Evolutionary conservation across 805 yeast genomes (phyloP), one percentile per base, ranked within the genome.

Genomic region (Candida maltosa): DNA sequence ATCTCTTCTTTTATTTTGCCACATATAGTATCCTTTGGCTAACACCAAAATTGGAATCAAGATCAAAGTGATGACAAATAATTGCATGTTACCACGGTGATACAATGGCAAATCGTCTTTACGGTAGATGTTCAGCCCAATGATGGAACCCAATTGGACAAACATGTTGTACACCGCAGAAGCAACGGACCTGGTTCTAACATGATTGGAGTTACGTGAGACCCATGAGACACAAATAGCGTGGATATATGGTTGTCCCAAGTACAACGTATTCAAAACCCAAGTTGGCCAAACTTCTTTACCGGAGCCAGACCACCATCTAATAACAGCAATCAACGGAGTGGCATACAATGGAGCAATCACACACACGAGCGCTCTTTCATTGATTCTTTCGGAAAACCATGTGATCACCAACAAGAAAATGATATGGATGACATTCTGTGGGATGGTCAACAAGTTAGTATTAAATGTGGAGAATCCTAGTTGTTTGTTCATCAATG

Each of bases 151-250:
- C 0, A 76, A 62, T 49, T 83, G 88, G 1, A 75, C 76, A 51
- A 69, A 72, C 67, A 80, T 78, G 47, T 81, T 83, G 49, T 75
- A 80, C 31, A 82, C 38, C 0, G 87, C 78, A 0, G 86, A 76
- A 10, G 82, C 70, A 4, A 82, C 78, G 0, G 87, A 75, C 45
- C 89, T 62, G 2, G 76, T 61, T n/a, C 80, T 58, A 18, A 82
- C 83, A 1, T 81, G 66, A 51, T 76, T 74, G 7, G 86, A 70
- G 46, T 80, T 80, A 19, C 74, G 54, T 0, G 87, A 78, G 38
- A 77, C 70, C 79, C 85, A 76, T 18, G 75, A 29, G 10, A 40
- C 43, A 31, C 31, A 31, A 31, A 40, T 40, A 2, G 43, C 43
- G 26, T 40, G 43, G 48, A 59, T 51, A 51, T 58, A 47, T 44